phyloP scores from a whole-genome alignment of 1,139 yeast species.

The Hemisphaericaspora xylofermentans region DNA sequence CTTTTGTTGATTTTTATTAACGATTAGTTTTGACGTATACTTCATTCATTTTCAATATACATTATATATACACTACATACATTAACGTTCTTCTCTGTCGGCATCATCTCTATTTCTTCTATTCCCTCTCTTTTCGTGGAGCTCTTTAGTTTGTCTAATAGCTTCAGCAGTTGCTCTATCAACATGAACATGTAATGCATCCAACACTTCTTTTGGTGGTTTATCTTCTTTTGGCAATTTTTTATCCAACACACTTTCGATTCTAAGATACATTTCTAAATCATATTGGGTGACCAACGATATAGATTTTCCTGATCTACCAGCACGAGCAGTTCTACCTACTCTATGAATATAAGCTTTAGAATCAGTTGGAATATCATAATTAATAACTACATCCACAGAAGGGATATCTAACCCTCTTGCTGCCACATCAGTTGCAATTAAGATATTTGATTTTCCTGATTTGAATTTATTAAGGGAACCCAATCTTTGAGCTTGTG shows the following conservation, averaged over 20 bases:
- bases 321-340: slow-evolving; percentile 98
- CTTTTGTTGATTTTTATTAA: neutral
- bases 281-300: slow-evolving; percentile 95
- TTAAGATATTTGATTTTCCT: slow-evolving; percentile 76
- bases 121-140: slow-evolving; percentile 49
- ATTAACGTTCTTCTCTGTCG: slow-evolving; percentile 49
- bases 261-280: slow-evolving; percentile 79
- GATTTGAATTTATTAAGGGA: slow-evolving; percentile 90
- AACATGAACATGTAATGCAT: slow-evolving; percentile 80
- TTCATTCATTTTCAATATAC: neutral
- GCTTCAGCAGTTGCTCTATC: slow-evolving; percentile 93
- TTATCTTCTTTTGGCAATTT: slow-evolving; percentile 76
- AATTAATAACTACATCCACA: slow-evolving; percentile 89
- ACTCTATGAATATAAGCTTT: slow-evolving; percentile 97
- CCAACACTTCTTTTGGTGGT: slow-evolving; percentile 74
- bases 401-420: slow-evolving; percentile 96
- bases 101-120: slow-evolving; percentile 41
- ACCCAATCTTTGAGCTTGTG: slow-evolving; percentile 90
- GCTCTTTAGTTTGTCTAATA: slow-evolving; percentile 74
- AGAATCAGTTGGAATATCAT: slow-evolving; percentile 97
- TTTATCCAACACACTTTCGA: slow-evolving; percentile 81
- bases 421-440: slow-evolving; percentile 98
- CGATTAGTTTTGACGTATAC: neutral
- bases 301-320: slow-evolving; percentile 88
- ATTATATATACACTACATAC: neutral